Conservation (phyloP, 2,329 filamentous ascomycete species). For the Cordyceps cateniannulata region DNA sequence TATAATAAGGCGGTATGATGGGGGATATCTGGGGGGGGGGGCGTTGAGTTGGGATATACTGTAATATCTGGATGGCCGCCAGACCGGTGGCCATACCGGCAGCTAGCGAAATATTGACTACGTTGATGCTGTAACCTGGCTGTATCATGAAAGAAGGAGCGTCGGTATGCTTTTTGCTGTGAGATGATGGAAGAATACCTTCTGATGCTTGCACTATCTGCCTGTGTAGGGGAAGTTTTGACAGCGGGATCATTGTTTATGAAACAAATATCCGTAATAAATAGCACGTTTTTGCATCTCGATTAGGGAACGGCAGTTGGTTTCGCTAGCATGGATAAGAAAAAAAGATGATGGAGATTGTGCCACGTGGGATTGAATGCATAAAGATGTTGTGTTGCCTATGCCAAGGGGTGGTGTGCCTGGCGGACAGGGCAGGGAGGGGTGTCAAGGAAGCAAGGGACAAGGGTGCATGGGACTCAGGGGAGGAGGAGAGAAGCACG, state of each 20-base stretch:
- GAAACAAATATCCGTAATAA: not conserved
- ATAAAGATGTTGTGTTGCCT: not conserved
- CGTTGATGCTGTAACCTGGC: not conserved
- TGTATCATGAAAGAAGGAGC: not conserved
- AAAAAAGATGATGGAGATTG: not conserved
- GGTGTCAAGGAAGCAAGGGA: not conserved
- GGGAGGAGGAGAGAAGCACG: too few relatives aligned
- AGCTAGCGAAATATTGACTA: not conserved
- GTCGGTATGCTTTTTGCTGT: not conserved
- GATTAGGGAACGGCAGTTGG: not conserved
- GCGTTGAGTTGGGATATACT: not conserved
- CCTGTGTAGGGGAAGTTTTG: not conserved
- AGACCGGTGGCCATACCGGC: not conserved
- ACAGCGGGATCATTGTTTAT: not conserved
- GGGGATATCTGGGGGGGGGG: not conserved
- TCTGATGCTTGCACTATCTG: not conserved
- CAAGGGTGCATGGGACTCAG: not conserved
- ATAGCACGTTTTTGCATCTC: not conserved
- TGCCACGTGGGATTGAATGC: conserved; percentile 5
- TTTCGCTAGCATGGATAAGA: not conserved
- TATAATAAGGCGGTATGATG: not conserved
- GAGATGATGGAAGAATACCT: not conserved
- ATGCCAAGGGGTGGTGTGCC: not conserved
- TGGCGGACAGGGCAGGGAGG: not conserved
- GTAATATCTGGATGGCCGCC: not conserved